phyloP scores from a whole-genome alignment of 2,329 filamentous ascomycete species.

The Sclerotinia trifoliorum region DNA sequence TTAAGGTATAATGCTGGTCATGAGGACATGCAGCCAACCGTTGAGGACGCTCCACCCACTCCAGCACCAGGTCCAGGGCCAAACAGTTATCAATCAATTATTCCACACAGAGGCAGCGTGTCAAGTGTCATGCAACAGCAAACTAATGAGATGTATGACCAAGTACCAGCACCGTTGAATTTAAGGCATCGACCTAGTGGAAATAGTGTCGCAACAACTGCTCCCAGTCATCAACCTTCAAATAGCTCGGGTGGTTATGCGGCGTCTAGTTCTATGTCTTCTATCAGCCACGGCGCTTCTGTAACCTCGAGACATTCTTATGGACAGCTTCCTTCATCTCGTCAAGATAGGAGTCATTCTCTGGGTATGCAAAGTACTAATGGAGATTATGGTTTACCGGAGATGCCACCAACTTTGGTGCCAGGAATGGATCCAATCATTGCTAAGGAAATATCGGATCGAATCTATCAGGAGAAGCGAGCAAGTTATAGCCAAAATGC shows the following conservation, averaged over 20 bases:
- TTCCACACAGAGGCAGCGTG: conserved; percentile 28
- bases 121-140: conserved; percentile 28
- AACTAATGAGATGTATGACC: conserved; percentile 35
- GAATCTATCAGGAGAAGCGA: conserved; percentile 56
- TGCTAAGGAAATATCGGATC: conserved; percentile 56
- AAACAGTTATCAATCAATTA: conserved; percentile 23
- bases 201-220: conserved; percentile 29
- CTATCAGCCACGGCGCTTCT: conserved; percentile 32
- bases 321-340: conserved; percentile 29
- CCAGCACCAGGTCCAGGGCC: conserved; percentile 27
- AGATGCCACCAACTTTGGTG: conserved; percentile 57
- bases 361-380: conserved; percentile 25
- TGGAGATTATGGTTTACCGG: conserved; percentile 45
- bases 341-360: conserved; percentile 31
- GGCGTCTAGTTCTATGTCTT: conserved; percentile 32
- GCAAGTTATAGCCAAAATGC: conserved; percentile 46
- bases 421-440: conserved; percentile 59
- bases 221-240: conserved; percentile 33
- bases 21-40: conserved; percentile 48
- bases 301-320: conserved; percentile 35
- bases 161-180: conserved; percentile 39
- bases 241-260: conserved; percentile 34
- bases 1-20: conserved; percentile 42
- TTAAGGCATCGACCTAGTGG: conserved; percentile 35
- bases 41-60: conserved; percentile 45